phyloP scores from a whole-genome alignment of 805 yeast species.

The Dipodascus albidus region DNA sequence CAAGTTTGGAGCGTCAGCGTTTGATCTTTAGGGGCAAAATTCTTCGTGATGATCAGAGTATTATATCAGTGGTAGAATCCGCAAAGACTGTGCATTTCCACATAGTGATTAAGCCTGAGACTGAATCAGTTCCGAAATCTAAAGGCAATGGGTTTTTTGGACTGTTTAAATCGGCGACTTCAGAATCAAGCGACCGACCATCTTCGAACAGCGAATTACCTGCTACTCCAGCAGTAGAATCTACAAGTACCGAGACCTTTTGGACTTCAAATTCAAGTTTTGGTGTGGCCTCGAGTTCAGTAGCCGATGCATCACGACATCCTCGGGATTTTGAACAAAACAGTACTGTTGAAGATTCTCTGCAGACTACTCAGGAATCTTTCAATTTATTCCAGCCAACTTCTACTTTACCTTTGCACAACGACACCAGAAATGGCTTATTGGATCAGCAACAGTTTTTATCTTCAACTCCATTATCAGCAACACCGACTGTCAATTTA shows the following conservation, averaged over 20 bases:
- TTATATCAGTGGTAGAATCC: not conserved
- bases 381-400: too few relatives aligned
- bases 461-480: not conserved
- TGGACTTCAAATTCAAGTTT: too few relatives aligned
- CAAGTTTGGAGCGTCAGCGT: not conserved
- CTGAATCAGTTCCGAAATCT: not conserved
- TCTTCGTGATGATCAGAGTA: not conserved
- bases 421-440: not conserved
- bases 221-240: too few relatives aligned
- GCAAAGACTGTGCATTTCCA: not conserved
- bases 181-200: not conserved
- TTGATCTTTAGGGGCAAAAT: not conserved
- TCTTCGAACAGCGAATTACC: too few relatives aligned
- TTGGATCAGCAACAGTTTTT: not conserved
- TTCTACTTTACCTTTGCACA: too few relatives aligned
- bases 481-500: not conserved
- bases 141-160: not conserved
- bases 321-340: too few relatives aligned
- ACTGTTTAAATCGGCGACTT: not conserved
- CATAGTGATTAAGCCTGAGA: not conserved
- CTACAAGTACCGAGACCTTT: too few relatives aligned
- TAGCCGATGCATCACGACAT: too few relatives aligned
- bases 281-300: too few relatives aligned
- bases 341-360: too few relatives aligned
- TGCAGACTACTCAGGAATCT: too few relatives aligned